phyloP scores from a whole-genome alignment of 2,329 filamentous ascomycete genomes.

The Beauveria bassiana region DNA sequence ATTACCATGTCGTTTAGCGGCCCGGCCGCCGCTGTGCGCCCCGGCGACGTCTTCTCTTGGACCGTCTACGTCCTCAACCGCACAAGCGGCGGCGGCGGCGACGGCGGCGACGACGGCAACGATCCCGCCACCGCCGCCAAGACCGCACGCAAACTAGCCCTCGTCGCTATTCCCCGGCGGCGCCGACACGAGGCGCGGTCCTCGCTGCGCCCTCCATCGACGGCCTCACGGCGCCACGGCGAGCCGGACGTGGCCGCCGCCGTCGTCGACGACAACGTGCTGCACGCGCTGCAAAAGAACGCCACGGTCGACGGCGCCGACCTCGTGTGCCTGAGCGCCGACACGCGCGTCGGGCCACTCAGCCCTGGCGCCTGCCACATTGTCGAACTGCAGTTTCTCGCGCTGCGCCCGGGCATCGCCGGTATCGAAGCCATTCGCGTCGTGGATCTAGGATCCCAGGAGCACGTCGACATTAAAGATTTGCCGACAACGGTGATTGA shows the following conservation, averaged over 20 bases:
- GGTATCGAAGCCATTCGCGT: slow-evolving; percentile 66
- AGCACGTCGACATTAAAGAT: slow-evolving; percentile 70
- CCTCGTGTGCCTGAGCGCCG: slow-evolving; percentile 66
- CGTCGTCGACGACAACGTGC: slow-evolving; percentile 61
- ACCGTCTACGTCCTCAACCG: slow-evolving; percentile 70
- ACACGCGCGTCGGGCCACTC: slow-evolving; percentile 65
- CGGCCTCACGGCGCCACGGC: slow-evolving; percentile 28
- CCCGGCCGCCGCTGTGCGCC: slow-evolving; percentile 46
- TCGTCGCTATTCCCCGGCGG: slow-evolving; percentile 59
- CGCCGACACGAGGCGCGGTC: slow-evolving; percentile 45
- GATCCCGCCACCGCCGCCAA: slow-evolving; percentile 25
- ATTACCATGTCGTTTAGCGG: slow-evolving; percentile 69
- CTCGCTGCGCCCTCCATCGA: slow-evolving; percentile 45
- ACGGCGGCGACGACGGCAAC: slow-evolving; percentile 23
- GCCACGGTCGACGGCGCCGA: slow-evolving; percentile 57
- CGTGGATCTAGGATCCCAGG: slow-evolving; percentile 64
- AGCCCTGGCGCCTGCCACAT: slow-evolving; percentile 66
- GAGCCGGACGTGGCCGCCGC: slow-evolving; percentile 50
- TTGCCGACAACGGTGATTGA: slow-evolving; percentile 60
- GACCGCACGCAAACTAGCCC: slow-evolving; percentile 57
- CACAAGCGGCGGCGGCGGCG: slow-evolving; percentile 41
- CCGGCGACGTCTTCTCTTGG: slow-evolving; percentile 64
- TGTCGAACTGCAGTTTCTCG: slow-evolving; percentile 64
- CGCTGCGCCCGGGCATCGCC: slow-evolving; percentile 58
- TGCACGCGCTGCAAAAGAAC: slow-evolving; percentile 64